These are phyloP conservation scores for Hypholoma fasciculare DNA, from an alignment of 768 basidiomycete species.

Conservation along the genomic window DNA sequence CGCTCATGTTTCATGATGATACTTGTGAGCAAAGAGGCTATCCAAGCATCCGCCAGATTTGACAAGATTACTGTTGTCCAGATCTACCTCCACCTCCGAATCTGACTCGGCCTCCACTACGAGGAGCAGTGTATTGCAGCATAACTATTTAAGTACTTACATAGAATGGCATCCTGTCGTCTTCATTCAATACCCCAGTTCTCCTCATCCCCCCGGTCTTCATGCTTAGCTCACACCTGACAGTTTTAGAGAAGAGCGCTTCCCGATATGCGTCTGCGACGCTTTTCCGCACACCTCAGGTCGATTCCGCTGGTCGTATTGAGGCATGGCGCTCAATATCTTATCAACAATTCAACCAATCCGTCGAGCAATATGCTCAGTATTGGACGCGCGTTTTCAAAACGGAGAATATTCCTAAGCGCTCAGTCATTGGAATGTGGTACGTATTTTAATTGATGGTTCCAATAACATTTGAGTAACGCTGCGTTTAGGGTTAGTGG, in stretches of 20 bases:
- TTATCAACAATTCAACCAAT: slow-evolving; percentile 60
- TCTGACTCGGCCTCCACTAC: slow-evolving; percentile 34
- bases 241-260: slow-evolving; percentile 61
- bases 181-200: slow-evolving; percentile 16
- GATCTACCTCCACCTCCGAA: slow-evolving; percentile 31
- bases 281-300: slow-evolving; percentile 61
- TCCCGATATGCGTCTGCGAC: slow-evolving; percentile 45
- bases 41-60: slow-evolving; percentile 27
- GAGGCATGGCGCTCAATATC: slow-evolving; percentile 61
- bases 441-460: slow-evolving; percentile 31
- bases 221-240: slow-evolving; percentile 58
- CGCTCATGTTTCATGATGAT: slow-evolving; percentile 33
- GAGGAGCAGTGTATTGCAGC: slow-evolving; percentile 18
- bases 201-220: slow-evolving; percentile 15
- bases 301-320: slow-evolving; percentile 42
- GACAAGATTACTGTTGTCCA: slow-evolving; percentile 29
- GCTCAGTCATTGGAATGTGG: slow-evolving; percentile 76
- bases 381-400: slow-evolving; percentile 60
- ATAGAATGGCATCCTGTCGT: slow-evolving; percentile 8
- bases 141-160: slow-evolving; percentile 19
- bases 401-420: slow-evolving; percentile 42
- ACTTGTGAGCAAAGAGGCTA: slow-evolving; percentile 30
- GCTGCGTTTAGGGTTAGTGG: slow-evolving; percentile 60
- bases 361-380: slow-evolving; percentile 66
- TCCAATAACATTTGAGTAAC: slow-evolving; percentile 11